Evolutionary conservation across 1,139 yeast species (phyloP).

Genomic region (Blastobotrys apis): DNA sequence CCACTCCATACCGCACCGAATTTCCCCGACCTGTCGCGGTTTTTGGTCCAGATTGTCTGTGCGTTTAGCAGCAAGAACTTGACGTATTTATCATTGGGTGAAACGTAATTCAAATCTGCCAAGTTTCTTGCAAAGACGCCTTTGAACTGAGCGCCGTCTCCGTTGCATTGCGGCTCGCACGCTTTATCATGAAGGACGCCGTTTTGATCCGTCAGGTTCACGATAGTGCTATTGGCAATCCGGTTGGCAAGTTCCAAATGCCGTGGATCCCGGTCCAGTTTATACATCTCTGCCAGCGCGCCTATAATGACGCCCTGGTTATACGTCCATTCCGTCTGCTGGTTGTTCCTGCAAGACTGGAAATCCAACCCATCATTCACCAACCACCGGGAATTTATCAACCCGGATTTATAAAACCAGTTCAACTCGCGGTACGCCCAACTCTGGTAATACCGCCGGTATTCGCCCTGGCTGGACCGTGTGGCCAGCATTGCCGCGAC

Average conservation of each 20-base stretch:
- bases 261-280: constrained; percentile 4
- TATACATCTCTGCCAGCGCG: constrained; percentile 16
- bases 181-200: constrained; percentile 16
- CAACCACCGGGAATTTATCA: constrained; percentile 14
- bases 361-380: constrained; percentile 19
- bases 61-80: constrained; percentile 6
- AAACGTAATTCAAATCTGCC: constrained; percentile 11
- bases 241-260: constrained; percentile 14
- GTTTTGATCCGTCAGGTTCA: constrained; percentile 4
- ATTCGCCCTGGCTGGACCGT: constrained; percentile 9
- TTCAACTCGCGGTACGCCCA: constrained; percentile 19
- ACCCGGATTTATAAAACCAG: constrained; percentile 17
- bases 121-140: constrained; percentile 21
- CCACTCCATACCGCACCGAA: constrained; percentile 14
- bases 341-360: constrained; percentile 15
- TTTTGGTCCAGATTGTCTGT: constrained; percentile 5
- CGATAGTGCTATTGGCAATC: constrained; percentile 18
- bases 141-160: constrained; percentile 21
- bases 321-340: constrained; percentile 17
- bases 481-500: constrained; percentile 17
- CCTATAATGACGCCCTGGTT: constrained; percentile 23
- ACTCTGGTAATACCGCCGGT: constrained; percentile 12
- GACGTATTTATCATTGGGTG: background rate
- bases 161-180: constrained; percentile 18
- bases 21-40: constrained; percentile 2